Evolutionary conservation across 2,329 filamentous ascomycete species (phyloP).

Genomic region (Graphilbum sp.): DNA sequence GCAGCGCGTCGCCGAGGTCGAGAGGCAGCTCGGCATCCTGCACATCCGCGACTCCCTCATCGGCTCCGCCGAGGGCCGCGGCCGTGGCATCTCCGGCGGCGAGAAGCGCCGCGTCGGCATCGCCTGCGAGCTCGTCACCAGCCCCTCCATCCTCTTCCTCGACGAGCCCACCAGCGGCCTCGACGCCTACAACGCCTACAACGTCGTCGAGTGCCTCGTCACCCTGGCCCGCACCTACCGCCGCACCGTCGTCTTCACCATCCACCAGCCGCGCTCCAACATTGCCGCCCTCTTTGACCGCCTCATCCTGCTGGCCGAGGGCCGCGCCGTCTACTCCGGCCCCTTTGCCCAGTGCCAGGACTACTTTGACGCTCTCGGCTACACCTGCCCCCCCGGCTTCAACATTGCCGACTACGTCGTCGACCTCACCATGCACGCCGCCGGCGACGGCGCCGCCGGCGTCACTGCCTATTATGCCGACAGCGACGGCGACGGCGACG

Average conservation of each 20-base stretch:
- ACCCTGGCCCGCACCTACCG: conserved; percentile 93
- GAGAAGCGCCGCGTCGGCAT: conserved; percentile 95
- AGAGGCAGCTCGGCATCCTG: conserved; percentile 87
- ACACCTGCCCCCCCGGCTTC: conserved; percentile 87
- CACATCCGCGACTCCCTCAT: conserved; percentile 91
- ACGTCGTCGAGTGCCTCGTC: conserved; percentile 90
- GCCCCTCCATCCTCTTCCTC: conserved; percentile 89
- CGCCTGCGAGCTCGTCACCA: conserved; percentile 93
- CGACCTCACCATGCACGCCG: conserved; percentile 92
- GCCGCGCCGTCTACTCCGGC: conserved; percentile 83
- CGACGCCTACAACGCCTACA: conserved; percentile 95
- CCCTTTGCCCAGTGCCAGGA: conserved; percentile 75
- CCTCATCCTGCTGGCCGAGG: conserved; percentile 77
- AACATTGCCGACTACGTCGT: conserved; percentile 98
- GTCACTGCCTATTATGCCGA: too few species aligned
- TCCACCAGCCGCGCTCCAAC: conserved; percentile 94
- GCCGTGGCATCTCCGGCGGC: conserved; percentile 89
- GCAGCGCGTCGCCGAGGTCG: conserved; percentile 79
- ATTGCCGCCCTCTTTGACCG: conserved; percentile 95
- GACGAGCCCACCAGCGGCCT: conserved; percentile 94
- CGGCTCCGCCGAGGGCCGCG: conserved; percentile 86
- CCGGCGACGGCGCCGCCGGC: conserved; percentile 33
- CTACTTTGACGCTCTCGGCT: conserved; percentile 87
- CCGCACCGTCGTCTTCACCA: conserved; percentile 93
- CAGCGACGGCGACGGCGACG: conserved; percentile 20